These are phyloP conservation scores for Cercospora nicotianae DNA, from an alignment of 2,329 filamentous ascomycete genomes.

Conservation along the genomic window DNA sequence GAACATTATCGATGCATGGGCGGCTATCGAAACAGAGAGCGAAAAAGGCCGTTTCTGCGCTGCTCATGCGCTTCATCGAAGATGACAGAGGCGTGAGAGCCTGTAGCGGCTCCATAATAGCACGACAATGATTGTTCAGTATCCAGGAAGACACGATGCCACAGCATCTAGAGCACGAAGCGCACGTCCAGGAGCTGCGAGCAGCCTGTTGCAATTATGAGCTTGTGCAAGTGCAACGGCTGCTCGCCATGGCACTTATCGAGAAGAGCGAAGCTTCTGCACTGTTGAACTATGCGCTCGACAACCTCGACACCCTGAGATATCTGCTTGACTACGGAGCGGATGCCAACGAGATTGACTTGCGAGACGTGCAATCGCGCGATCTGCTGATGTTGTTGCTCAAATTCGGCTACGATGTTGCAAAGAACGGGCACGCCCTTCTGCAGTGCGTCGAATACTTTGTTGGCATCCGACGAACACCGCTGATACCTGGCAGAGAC, in stretches of 20 bases:
- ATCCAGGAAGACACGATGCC: neutral
- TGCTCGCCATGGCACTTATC: neutral
- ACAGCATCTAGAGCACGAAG: neutral
- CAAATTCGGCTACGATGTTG: neutral
- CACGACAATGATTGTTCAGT: too few relatives aligned
- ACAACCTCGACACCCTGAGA: neutral
- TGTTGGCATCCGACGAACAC: neutral
- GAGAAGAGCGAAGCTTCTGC: neutral
- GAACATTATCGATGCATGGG: too few relatives aligned
- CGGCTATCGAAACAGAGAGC: too few relatives aligned
- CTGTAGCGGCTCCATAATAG: too few relatives aligned
- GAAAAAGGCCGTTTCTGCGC: too few relatives aligned
- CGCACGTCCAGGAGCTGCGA: neutral
- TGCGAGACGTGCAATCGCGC: neutral
- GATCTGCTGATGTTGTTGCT: neutral
- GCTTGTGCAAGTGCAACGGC: neutral
- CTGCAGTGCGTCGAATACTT: neutral
- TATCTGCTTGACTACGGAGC: neutral
- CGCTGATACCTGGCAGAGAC: conserved; percentile 1
- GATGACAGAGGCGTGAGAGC: too few relatives aligned
- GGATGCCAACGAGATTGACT: neutral
- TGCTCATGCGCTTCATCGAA: too few relatives aligned
- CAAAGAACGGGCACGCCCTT: neutral
- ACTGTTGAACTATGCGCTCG: neutral
- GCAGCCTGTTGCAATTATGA: neutral